These are phyloP conservation scores for Oenanthe javanica DNA, from an alignment of 140 eudicot genomes.

Conservation along the genomic window DNA sequence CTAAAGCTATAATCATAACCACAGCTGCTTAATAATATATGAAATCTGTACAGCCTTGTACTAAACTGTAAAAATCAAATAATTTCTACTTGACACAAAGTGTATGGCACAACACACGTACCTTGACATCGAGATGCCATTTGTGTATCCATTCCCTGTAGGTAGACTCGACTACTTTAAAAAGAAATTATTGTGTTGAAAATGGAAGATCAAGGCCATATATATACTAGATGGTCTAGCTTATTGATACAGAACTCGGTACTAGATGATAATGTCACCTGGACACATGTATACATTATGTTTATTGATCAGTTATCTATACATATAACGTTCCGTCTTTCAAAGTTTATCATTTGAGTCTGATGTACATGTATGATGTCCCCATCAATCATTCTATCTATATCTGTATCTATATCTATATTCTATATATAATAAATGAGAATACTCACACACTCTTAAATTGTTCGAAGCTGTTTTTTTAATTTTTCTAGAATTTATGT, in stretches of 20 bases:
- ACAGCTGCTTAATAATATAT: background rate
- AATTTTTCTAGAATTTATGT: too few species aligned
- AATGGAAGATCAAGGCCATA: background rate
- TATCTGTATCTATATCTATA: too few species aligned
- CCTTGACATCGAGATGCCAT: background rate
- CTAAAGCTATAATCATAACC: background rate
- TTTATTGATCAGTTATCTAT: too few species aligned
- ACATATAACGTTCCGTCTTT: background rate
- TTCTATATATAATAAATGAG: too few species aligned
- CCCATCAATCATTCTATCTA: too few species aligned
- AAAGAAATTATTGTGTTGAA: background rate
- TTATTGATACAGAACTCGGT: background rate
- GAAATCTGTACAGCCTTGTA: background rate
- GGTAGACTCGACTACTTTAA: background rate
- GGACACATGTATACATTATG: background rate
- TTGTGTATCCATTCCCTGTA: background rate
- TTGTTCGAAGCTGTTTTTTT: too few species aligned
- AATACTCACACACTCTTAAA: too few species aligned
- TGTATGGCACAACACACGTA: background rate
- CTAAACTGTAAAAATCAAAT: too few species aligned
- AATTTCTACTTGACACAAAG: too few species aligned
- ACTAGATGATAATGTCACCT: background rate
- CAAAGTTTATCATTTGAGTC: background rate
- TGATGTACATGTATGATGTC: background rate
- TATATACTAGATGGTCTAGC: background rate